These are phyloP conservation scores for Metschnikowia cubensis DNA, from an alignment of 805 yeast species.

Conservation along the genomic window DNA sequence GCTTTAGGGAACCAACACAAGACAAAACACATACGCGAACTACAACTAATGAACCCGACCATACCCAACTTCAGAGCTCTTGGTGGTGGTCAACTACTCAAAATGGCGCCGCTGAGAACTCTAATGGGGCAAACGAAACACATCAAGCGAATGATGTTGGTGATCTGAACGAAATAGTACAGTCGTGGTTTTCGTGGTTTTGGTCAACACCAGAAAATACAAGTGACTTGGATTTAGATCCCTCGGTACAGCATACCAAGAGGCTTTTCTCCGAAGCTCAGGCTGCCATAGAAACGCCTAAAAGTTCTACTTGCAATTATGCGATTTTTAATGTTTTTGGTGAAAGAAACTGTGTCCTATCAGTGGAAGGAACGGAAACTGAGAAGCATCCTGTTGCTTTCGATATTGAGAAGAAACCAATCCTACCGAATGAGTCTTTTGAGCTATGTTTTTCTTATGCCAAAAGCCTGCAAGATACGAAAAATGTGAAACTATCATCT, in stretches of 20 bases:
- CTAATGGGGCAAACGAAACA: background rate
- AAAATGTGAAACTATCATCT: background rate
- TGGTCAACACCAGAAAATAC: constrained; percentile 12
- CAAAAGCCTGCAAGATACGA: background rate
- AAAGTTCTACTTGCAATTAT: constrained; percentile 28
- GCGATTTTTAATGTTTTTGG: constrained; percentile 24
- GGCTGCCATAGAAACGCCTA: constrained; percentile 29
- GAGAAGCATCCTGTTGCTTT: constrained; percentile 32
- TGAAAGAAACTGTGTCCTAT: constrained; percentile 21
- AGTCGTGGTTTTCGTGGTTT: constrained; percentile 7
- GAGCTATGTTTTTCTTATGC: constrained; percentile 17
- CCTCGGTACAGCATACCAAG: constrained; percentile 10
- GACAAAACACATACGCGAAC: background rate
- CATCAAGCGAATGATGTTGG: background rate
- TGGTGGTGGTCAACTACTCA: background rate
- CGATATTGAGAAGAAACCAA: constrained; percentile 28
- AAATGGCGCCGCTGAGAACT: background rate
- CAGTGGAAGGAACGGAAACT: constrained; percentile 33
- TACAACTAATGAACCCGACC: background rate
- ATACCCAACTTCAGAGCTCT: background rate
- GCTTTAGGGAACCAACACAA: background rate
- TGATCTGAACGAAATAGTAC: background rate
- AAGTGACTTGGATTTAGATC: constrained; percentile 11
- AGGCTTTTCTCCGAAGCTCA: constrained; percentile 31
- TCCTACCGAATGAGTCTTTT: constrained; percentile 33